A percentile compares a stretch with the other conserved stretches of the same genome.
These are phyloP conservation scores for Colletotrichum ledebouriae DNA, from an alignment of 2,329 filamentous ascomycete species.

Conservation along the genomic window DNA sequence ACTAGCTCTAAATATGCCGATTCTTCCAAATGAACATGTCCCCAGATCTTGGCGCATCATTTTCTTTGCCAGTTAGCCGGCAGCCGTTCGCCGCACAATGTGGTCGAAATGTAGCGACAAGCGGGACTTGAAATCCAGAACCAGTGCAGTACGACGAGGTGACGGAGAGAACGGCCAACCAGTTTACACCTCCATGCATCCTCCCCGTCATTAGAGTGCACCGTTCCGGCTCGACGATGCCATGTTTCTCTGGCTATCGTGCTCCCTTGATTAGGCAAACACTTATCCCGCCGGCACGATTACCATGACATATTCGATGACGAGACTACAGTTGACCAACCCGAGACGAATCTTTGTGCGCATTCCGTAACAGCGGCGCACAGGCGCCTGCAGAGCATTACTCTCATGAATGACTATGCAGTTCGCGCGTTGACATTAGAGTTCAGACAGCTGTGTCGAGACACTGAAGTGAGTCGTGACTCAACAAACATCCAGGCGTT, in stretches of 20 bases:
- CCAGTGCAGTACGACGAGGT: slow-evolving; percentile 19
- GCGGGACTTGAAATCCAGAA: slow-evolving; percentile 1
- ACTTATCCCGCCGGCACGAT: background rate
- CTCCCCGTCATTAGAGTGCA: slow-evolving; percentile 19
- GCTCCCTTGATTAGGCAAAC: slow-evolving; percentile 16
- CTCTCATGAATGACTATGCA: slow-evolving; percentile 1
- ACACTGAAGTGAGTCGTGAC: slow-evolving; percentile 24
- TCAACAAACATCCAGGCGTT: slow-evolving; percentile 28
- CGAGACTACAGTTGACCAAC: slow-evolving; percentile 6
- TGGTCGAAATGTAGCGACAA: slow-evolving; percentile 26
- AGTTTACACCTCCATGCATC: slow-evolving; percentile 25
- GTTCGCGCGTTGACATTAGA: slow-evolving; percentile 11
- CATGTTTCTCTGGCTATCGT: slow-evolving; percentile 32
- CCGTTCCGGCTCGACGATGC: slow-evolving; percentile 12
- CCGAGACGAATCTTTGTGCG: slow-evolving; percentile 13
- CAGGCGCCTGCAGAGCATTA: slow-evolving; percentile 7
- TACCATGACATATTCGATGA: slow-evolving; percentile 24
- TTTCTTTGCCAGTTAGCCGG: slow-evolving; percentile 17
- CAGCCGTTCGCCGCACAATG: background rate
- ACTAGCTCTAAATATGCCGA: slow-evolving; percentile 20
- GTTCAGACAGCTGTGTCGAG: slow-evolving; percentile 25
- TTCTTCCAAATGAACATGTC: slow-evolving; percentile 25
- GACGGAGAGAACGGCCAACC: background rate
- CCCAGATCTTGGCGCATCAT: slow-evolving; percentile 34
- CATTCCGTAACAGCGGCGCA: slow-evolving; percentile 16